Conservation (phyloP, 306 rosid species). For the Crotalaria pallida region DNA sequence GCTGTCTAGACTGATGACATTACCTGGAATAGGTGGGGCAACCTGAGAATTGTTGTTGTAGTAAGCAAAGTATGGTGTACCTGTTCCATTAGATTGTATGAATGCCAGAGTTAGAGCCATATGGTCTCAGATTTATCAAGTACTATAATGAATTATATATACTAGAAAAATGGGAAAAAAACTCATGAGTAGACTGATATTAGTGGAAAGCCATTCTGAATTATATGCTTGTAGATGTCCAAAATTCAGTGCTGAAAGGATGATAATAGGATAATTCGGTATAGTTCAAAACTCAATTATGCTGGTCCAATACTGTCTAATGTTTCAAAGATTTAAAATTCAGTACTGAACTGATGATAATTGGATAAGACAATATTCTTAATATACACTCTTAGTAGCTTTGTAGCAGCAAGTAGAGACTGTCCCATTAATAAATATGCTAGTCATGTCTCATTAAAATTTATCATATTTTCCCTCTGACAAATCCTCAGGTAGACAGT, state of each 20-base stretch:
- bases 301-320: too few relatives aligned
- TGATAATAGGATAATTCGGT: too few relatives aligned
- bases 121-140: not conserved
- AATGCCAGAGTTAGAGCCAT: conserved; percentile 9
- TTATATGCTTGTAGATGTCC: not conserved
- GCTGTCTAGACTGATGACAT: conserved; percentile 26
- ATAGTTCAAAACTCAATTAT: too few relatives aligned
- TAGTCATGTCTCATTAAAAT: not conserved
- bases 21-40: conserved; percentile 46
- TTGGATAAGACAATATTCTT: not conserved
- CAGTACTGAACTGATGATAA: not conserved
- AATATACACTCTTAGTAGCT: not conserved
- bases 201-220: conserved; percentile 2
- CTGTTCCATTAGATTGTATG: conserved; percentile 29
- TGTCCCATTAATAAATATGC: not conserved
- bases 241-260: not conserved
- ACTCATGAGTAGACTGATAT: not conserved
- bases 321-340: too few relatives aligned
- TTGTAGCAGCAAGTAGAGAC: not conserved
- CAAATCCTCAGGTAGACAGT: not conserved
- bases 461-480: not conserved
- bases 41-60: conserved; percentile 24
- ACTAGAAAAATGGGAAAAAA: not conserved
- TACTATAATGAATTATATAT: not conserved
- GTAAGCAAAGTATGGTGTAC: conserved; percentile 15